A percentile compares a stretch with the other conserved stretches of the same genome.
These are phyloP conservation scores for Auricularia heimuer DNA, from an alignment of 768 basidiomycete genomes.

Conservation along the genomic window DNA sequence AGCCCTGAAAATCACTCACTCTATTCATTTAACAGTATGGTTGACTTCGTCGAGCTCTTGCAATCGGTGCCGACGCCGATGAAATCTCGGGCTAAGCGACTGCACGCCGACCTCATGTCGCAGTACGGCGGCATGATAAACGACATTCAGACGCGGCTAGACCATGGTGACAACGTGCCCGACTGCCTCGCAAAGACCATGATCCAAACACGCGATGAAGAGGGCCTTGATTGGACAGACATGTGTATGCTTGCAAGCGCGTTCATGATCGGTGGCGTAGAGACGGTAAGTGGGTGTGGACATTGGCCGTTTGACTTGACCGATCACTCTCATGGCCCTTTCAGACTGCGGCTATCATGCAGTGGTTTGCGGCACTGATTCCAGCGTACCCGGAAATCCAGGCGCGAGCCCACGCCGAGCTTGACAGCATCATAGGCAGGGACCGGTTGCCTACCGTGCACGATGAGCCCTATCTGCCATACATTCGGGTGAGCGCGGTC, in stretches of 20 bases:
- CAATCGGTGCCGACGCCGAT: conserved; percentile 31
- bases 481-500: conserved; percentile 8
- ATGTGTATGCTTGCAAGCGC: conserved; percentile 31
- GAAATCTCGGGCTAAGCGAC: conserved; percentile 28
- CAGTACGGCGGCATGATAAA: conserved; percentile 32
- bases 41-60: conserved; percentile 35
- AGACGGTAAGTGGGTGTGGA: conserved; percentile 25
- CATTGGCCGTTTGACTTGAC: background rate
- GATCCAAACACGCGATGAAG: conserved; percentile 23
- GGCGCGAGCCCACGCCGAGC: conserved; percentile 8
- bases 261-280: conserved; percentile 38
- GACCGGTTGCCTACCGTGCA: conserved; percentile 10
- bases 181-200: conserved; percentile 35
- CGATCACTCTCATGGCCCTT: background rate
- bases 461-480: conserved; percentile 18
- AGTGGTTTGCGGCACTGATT: conserved; percentile 19
- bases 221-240: conserved; percentile 29
- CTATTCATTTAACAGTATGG: conserved; percentile 19
- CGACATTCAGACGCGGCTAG: conserved; percentile 27
- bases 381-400: conserved; percentile 10
- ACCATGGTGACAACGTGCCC: conserved; percentile 29
- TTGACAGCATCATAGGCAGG: conserved; percentile 8
- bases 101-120: conserved; percentile 29
- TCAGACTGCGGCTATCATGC: conserved; percentile 24
- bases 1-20: background rate